Evolutionary conservation across 257 asterid species (phyloP).

Genomic region (Solanum pinnatisectum): DNA sequence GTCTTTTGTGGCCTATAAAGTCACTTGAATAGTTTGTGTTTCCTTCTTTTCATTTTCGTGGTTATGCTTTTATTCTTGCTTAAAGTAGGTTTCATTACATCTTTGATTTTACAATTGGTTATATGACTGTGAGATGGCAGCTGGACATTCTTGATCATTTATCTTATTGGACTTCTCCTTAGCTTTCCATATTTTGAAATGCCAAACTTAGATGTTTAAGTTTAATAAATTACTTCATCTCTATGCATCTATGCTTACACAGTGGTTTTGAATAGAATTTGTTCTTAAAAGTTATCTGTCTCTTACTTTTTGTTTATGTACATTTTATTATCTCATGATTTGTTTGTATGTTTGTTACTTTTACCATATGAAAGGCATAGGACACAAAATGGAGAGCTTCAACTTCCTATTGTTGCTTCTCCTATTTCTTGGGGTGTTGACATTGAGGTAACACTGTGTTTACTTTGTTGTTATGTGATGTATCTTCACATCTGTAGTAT

Average conservation of each 20-base stretch:
- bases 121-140: background rate
- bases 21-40: no score
- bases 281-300: background rate
- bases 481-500: background rate
- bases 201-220: background rate
- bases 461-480: background rate
- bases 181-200: background rate
- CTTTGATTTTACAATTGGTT: no score
- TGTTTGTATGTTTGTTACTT: conserved; percentile 40
- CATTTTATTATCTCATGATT: background rate
- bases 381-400: conserved; percentile 64
- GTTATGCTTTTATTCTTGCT: no score
- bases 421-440: conserved; percentile 40
- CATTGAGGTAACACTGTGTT: conserved; percentile 37
- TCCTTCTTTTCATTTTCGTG: no score
- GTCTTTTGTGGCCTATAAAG: background rate
- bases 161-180: background rate
- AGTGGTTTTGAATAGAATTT: background rate
- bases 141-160: background rate
- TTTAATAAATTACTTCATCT: background rate
- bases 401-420: conserved; percentile 40
- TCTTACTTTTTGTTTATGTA: background rate
- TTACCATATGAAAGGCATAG: conserved; percentile 68
- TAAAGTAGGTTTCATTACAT: no score
- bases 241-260: background rate